Conservation (phyloP, 352 stramenopile genomes). For the Phytophthora ohioensis region DNA sequence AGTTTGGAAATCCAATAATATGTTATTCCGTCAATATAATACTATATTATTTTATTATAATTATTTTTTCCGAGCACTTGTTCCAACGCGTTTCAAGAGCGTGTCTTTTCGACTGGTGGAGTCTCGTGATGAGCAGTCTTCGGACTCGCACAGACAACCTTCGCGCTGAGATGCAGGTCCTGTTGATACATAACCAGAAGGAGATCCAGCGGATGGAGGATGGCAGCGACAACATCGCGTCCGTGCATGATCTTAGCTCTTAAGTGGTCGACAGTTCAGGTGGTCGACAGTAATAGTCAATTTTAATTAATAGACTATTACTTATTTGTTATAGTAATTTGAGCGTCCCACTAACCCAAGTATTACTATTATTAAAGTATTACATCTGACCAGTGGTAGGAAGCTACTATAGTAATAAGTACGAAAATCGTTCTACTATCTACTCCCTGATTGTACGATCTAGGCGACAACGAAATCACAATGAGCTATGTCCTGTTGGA, state of each 20-base stretch:
- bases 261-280: background rate
- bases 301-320: background rate
- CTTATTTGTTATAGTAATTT: background rate
- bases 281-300: background rate
- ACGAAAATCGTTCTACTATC: background rate
- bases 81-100: conserved; percentile 13
- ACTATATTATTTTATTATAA: too few relatives aligned
- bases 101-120: conserved; percentile 11
- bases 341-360: background rate
- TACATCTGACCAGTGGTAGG: background rate
- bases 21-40: too few relatives aligned
- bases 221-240: background rate
- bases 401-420: background rate
- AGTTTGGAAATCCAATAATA: too few relatives aligned
- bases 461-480: too few relatives aligned
- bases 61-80: background rate
- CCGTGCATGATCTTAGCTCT: background rate
- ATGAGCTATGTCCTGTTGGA: too few relatives aligned
- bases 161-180: conserved; percentile 10
- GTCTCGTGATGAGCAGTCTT: background rate
- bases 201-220: conserved; percentile 6
- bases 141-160: conserved; percentile 4
- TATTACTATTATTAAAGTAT: background rate
- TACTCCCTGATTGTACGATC: background rate
- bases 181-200: conserved; percentile 12